phyloP scores from a whole-genome alignment of 331 rosid genomes.

The Ulmus americana region DNA sequence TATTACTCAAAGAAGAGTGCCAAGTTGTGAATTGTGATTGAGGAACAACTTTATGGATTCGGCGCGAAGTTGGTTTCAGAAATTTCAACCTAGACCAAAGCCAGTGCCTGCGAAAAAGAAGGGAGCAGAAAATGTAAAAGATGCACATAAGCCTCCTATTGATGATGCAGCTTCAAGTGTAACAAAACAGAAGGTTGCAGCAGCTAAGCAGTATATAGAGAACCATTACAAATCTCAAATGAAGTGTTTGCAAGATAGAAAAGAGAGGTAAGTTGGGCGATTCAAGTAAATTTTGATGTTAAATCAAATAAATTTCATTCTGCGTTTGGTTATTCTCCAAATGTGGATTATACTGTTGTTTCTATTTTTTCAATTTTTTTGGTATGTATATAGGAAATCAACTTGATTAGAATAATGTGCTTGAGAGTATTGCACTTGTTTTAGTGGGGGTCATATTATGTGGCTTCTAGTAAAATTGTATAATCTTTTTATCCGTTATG shows the following conservation, averaged over 20 bases:
- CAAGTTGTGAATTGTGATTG: conserved; percentile 18
- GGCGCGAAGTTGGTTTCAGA: conserved; percentile 50
- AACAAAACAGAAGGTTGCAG: conserved; percentile 48
- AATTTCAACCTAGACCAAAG: conserved; percentile 38
- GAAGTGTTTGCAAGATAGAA: conserved; percentile 57
- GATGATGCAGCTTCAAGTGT: conserved; percentile 40
- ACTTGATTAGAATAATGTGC: neutral
- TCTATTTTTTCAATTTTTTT: no score
- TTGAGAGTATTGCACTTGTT: conserved; percentile 2
- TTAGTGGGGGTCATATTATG: neutral
- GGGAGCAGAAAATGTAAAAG: conserved; percentile 28
- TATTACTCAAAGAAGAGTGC: conserved; percentile 9
- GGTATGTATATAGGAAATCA: no score
- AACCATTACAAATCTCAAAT: conserved; percentile 53
- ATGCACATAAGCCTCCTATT: conserved; percentile 12
- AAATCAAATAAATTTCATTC: no score
- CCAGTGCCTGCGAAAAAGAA: conserved; percentile 17
- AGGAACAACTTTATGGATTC: conserved; percentile 39
- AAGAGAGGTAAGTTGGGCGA: conserved; percentile 37
- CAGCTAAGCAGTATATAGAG: conserved; percentile 57
- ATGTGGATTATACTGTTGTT: no score
- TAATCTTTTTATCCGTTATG: neutral
- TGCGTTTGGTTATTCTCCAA: no score
- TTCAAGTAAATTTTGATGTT: neutral
- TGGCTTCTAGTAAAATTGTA: neutral